Evolutionary conservation across 768 basidiomycete species (phyloP).

Genomic region (Rhodocollybia butyracea): DNA sequence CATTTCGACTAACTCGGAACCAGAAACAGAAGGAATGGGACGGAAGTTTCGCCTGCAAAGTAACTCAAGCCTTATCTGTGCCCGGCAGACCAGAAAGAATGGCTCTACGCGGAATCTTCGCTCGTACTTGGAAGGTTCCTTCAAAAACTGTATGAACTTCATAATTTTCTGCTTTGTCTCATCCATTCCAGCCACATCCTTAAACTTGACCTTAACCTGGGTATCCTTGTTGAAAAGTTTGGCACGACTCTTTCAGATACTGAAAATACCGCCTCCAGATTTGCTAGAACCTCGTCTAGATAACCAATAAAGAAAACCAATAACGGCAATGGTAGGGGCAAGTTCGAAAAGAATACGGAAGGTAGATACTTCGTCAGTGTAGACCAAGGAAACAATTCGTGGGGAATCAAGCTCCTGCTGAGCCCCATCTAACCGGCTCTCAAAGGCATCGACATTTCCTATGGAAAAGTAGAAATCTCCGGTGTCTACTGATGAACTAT

Average conservation of each 20-base stretch:
- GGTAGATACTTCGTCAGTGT: conserved; percentile 91
- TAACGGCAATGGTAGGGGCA: conserved; percentile 91
- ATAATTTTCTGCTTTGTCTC: conserved; percentile 99
- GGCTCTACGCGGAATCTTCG: conserved; percentile 96
- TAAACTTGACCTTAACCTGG: conserved; percentile 89
- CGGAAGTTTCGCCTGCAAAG: conserved; percentile 95
- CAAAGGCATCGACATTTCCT: conserved; percentile 95
- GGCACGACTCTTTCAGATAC: conserved; percentile 92
- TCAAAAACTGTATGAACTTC: conserved; percentile 99
- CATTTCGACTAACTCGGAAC: conserved; percentile 99
- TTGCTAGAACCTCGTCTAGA: conserved; percentile 66
- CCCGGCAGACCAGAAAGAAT: conserved; percentile 96
- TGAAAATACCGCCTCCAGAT: conserved; percentile 89
- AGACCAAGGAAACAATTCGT: conserved; percentile 92
- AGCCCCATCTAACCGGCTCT: conserved; percentile 91
- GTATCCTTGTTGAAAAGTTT: conserved; percentile 97
- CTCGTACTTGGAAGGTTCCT: conserved; percentile 92
- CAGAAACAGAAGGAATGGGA: conserved; percentile 97
- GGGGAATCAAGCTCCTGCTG: conserved; percentile 92
- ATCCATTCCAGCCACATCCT: conserved; percentile 99
- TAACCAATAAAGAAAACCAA: conserved; percentile 88
- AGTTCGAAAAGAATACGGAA: conserved; percentile 82
- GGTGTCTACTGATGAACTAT: conserved; percentile 39
- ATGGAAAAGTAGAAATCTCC: conserved; percentile 93
- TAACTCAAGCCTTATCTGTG: conserved; percentile 96